Evolutionary conservation across 441 rosid genomes (phyloP).

Genomic region (Brassica hybrid): DNA sequence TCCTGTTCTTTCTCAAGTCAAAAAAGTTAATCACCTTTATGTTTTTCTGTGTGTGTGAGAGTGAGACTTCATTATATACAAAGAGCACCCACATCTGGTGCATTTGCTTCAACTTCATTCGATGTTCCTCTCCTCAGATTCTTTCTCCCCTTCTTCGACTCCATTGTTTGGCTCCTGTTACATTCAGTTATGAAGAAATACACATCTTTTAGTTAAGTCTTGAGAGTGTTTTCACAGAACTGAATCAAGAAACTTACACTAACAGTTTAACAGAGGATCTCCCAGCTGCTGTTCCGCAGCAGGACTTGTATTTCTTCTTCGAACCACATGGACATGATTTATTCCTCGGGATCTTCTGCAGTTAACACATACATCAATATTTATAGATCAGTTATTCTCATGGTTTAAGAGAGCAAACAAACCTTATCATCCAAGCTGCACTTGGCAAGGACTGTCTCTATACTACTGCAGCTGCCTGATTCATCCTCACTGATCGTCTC

Average conservation of each 20-base stretch:
- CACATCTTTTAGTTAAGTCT: not conserved
- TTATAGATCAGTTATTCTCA: not conserved
- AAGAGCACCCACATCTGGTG: constrained; percentile 87
- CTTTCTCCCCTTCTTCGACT: constrained; percentile 62
- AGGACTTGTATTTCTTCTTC: constrained; percentile 87
- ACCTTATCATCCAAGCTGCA: constrained; percentile 66
- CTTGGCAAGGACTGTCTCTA: constrained; percentile 39
- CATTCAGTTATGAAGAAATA: not conserved
- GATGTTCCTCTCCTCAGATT: constrained; percentile 59
- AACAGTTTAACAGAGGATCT: constrained; percentile 57
- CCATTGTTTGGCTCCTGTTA: constrained; percentile 56
- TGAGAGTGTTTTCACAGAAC: constrained; percentile 17
- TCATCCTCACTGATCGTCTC: constrained; percentile 38
- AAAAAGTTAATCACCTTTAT: not conserved
- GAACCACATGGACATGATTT: constrained; percentile 90
- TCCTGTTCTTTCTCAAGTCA: not conserved
- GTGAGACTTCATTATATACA: constrained; percentile 54
- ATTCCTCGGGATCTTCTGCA: constrained; percentile 75
- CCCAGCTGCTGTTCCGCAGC: constrained; percentile 76
- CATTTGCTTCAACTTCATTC: constrained; percentile 54
- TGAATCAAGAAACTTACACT: constrained; percentile 49
- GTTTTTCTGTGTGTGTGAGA: not conserved
- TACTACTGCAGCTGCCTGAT: constrained; percentile 41
- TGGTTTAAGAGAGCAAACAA: constrained; percentile 27
- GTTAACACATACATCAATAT: constrained; percentile 12